These are phyloP conservation scores for Firmiana major DNA, from an alignment of 345 rosid genomes.

Conservation along the genomic window DNA sequence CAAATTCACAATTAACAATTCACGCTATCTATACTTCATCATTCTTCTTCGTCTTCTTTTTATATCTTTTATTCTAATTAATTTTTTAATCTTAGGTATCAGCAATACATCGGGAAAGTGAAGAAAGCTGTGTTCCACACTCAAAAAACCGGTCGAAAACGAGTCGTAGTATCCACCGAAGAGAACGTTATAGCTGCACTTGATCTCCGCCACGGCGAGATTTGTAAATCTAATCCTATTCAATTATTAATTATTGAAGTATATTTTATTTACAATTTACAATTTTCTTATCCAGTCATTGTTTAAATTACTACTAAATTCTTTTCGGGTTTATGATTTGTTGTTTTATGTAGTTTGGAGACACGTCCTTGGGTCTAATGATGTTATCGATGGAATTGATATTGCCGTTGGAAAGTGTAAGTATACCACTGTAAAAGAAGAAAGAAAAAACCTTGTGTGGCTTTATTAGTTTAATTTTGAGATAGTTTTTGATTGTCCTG, in stretches of 20 bases:
- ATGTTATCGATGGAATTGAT: slow-evolving; percentile 66
- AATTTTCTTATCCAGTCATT: neutral
- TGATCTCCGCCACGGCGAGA: slow-evolving; percentile 90
- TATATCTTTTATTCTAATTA: neutral
- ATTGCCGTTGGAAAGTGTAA: slow-evolving; percentile 88
- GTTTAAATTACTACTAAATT: neutral
- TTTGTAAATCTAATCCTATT: slow-evolving; percentile 45
- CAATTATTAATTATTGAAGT: neutral
- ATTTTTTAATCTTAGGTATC: slow-evolving; percentile 56
- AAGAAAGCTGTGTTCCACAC: slow-evolving; percentile 94
- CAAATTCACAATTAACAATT: neutral
- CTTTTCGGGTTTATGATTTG: neutral
- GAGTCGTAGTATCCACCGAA: slow-evolving; percentile 86
- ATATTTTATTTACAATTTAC: too few species aligned
- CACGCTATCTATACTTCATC: neutral
- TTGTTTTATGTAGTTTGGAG: slow-evolving; percentile 73
- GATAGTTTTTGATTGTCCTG: neutral
- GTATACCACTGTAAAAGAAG: neutral
- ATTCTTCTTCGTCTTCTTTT: neutral
- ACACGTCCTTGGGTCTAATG: slow-evolving; percentile 73
- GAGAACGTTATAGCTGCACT: slow-evolving; percentile 92
- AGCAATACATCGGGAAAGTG: slow-evolving; percentile 86
- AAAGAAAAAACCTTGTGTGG: neutral
- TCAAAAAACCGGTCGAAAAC: slow-evolving; percentile 92
- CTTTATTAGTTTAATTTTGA: neutral